phyloP scores from a whole-genome alignment of 306 rosid genomes.

The Notholithocarpus densiflorus region DNA sequence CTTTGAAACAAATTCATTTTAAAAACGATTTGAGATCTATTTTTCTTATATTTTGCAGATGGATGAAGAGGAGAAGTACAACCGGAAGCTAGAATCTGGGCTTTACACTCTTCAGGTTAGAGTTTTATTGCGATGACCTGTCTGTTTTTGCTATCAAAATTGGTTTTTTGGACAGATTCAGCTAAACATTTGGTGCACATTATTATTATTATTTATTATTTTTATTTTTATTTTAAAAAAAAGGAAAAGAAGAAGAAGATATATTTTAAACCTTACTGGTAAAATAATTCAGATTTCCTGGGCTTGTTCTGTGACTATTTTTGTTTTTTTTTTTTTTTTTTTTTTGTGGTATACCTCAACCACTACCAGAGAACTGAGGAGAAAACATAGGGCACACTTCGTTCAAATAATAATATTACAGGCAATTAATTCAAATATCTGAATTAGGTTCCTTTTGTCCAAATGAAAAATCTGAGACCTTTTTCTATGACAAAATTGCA shows the following conservation, averaged over 20 bases:
- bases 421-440: neutral
- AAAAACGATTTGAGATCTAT: neutral
- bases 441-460: neutral
- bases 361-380: neutral
- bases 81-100: constrained; percentile 87
- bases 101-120: constrained; percentile 94
- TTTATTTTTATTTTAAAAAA: no score
- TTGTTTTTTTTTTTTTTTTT: neutral
- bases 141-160: neutral
- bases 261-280: neutral
- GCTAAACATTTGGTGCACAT: neutral
- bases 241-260: no score
- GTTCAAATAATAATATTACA: neutral
- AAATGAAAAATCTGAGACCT: neutral
- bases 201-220: no score
- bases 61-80: constrained; percentile 95
- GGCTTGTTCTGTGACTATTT: neutral
- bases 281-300: neutral
- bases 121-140: constrained; percentile 6
- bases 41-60: constrained; percentile 46
- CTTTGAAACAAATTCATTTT: neutral
- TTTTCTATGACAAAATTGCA: neutral
- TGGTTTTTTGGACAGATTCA: neutral
- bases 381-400: neutral
- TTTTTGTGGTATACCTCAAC: neutral